phyloP scores from a whole-genome alignment of 106 monocot species.

The Ottelia alismoides region DNA sequence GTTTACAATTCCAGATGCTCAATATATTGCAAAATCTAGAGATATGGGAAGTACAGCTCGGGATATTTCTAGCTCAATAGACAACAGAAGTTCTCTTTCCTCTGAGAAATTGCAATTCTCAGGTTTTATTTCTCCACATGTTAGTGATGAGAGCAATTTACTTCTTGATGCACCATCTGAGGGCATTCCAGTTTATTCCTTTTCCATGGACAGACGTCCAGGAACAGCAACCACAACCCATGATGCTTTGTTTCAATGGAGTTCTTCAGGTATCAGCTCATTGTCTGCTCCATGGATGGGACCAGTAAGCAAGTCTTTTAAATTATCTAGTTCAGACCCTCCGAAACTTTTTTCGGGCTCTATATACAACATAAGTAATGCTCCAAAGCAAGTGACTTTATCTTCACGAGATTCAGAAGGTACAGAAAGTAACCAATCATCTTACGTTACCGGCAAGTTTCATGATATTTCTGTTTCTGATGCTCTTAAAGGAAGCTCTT shows the following conservation, averaged over 20 bases:
- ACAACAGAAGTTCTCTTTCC: conserved; percentile 32
- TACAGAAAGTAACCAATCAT: conserved; percentile 38
- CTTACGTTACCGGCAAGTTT: conserved; percentile 41
- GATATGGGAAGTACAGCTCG: conserved; percentile 19
- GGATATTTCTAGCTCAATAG: conserved; percentile 15
- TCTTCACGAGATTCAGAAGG: conserved; percentile 19
- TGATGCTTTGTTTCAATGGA: conserved; percentile 21
- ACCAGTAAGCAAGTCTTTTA: conserved; percentile 35
- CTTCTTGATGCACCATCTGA: conserved; percentile 74
- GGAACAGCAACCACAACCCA: conserved; percentile 14
- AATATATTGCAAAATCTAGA: conserved; percentile 32
- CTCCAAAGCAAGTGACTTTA: conserved; percentile 19
- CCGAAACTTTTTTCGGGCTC: conserved; percentile 71
- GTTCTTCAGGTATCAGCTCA: conserved; percentile 25
- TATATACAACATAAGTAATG: conserved; percentile 46
- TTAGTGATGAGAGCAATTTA: conserved; percentile 45
- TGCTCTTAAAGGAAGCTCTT: conserved; percentile 41
- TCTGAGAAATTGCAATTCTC: conserved; percentile 69
- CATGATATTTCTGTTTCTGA: conserved; percentile 63
- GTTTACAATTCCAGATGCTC: conserved; percentile 11
- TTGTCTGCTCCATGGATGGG: conserved; percentile 46
- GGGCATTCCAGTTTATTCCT: conserved; percentile 83
- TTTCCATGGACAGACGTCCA: conserved; percentile 32
- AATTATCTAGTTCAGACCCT: conserved; percentile 53
- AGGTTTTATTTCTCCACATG: conserved; percentile 58